These are phyloP conservation scores for Sclerotinia subarctica DNA, from an alignment of 2,329 filamentous ascomycete species.

Conservation along the genomic window DNA sequence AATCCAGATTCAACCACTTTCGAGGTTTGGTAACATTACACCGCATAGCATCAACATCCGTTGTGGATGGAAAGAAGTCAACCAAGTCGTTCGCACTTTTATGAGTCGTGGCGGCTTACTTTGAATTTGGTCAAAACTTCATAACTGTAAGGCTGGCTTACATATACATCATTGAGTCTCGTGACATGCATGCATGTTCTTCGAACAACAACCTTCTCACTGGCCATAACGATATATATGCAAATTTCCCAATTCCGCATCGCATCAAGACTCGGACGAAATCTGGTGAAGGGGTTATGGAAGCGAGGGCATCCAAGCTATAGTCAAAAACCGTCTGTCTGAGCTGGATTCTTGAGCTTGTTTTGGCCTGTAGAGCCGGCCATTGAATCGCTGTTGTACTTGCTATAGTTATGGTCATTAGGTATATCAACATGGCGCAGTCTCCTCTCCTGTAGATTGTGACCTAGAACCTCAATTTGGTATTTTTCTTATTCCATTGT, in stretches of 20 bases:
- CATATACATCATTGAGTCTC: background rate
- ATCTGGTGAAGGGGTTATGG: background rate
- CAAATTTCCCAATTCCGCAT: background rate
- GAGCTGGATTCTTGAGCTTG: background rate
- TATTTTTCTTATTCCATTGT: background rate
- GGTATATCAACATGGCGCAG: background rate
- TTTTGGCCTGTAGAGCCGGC: background rate
- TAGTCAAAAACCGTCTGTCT: background rate
- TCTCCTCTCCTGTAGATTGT: too few relatives aligned
- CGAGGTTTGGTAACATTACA: background rate
- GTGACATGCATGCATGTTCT: background rate
- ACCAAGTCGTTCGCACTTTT: background rate
- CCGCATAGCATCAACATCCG: background rate
- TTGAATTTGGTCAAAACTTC: background rate
- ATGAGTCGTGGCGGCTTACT: background rate
- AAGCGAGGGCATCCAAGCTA: background rate
- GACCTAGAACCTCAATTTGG: background rate
- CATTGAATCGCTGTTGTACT: background rate
- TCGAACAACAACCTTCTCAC: background rate
- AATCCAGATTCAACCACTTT: background rate
- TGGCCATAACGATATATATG: background rate
- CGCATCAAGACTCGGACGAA: background rate
- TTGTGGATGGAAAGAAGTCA: background rate
- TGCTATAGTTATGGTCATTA: background rate
- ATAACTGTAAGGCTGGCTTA: background rate